phyloP scores from a whole-genome alignment of 805 yeast species.

The Allodekkera sacchari region DNA sequence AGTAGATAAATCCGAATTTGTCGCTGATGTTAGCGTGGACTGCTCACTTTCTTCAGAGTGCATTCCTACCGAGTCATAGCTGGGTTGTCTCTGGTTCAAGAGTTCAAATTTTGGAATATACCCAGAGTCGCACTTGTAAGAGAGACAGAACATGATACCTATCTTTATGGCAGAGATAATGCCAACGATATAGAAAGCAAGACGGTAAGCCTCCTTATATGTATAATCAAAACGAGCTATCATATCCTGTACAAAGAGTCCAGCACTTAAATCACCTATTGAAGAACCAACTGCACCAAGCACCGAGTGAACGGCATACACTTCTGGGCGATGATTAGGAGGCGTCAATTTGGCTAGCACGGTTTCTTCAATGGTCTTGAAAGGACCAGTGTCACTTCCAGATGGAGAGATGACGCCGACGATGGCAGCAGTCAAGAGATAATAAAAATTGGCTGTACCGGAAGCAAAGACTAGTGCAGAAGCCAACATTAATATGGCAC shows the following conservation, averaged over 20 bases:
- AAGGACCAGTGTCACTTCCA: constrained; percentile 89
- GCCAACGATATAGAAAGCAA: constrained; percentile 50
- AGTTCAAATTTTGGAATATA: constrained; percentile 15
- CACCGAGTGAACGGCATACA: constrained; percentile 68
- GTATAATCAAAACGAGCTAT: constrained; percentile 25
- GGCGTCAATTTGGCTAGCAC: constrained; percentile 74
- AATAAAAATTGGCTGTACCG: constrained; percentile 38
- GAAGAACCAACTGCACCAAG: constrained; percentile 69
- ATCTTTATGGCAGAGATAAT: constrained; percentile 45
- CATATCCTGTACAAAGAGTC: constrained; percentile 44
- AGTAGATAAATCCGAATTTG: not conserved
- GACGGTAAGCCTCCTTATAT: constrained; percentile 40
- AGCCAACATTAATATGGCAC: constrained; percentile 57
- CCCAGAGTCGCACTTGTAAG: constrained; percentile 43
- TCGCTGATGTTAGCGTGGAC: not conserved
- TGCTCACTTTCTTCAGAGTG: not conserved
- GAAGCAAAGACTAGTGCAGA: constrained; percentile 62
- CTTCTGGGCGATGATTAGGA: constrained; percentile 52
- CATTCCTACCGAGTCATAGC: not conserved
- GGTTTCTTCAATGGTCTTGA: constrained; percentile 78
- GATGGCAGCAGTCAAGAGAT: constrained; percentile 63
- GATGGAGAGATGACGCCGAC: constrained; percentile 83
- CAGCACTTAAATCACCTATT: constrained; percentile 58
- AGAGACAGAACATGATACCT: constrained; percentile 39
- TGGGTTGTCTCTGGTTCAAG: not conserved